Conservation (phyloP, 768 basidiomycete genomes). For the Pholiota conissans region DNA sequence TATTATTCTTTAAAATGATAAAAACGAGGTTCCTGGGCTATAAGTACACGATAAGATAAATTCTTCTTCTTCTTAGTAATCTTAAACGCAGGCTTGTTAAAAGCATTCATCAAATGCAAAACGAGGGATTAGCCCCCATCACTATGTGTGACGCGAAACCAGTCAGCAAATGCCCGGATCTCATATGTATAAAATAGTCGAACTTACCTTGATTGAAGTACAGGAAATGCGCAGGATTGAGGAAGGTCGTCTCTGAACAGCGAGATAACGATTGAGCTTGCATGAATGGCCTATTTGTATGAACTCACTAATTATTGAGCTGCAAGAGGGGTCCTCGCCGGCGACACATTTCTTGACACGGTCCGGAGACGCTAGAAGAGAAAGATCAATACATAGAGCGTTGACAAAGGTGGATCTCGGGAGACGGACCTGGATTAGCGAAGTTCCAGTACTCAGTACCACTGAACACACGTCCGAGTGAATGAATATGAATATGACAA, state of each 20-base stretch:
- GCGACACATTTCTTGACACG: constrained; percentile 42
- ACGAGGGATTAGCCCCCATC: no score
- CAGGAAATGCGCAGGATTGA: constrained; percentile 43
- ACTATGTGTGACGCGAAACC: no score
- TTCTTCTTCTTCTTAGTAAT: no score
- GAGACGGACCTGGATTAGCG: constrained; percentile 31
- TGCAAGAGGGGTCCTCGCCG: constrained; percentile 48
- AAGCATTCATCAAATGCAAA: no score
- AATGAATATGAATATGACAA: background rate
- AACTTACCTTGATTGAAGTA: constrained; percentile 47
- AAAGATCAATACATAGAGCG: background rate
- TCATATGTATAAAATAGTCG: background rate
- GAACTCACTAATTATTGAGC: no score
- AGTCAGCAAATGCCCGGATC: no score
- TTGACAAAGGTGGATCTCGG: background rate
- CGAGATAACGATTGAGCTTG: background rate
- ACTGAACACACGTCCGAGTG: no score
- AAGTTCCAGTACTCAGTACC: constrained; percentile 48
- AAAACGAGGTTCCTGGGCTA: no score
- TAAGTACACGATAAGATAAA: no score
- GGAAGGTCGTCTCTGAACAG: constrained; percentile 43
- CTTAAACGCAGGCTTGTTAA: no score
- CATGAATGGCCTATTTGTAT: constrained; percentile 38
- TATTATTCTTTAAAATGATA: no score
- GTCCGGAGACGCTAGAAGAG: constrained; percentile 26